Base-by-base conservation (phyloP, 495 filamentous ascomycete genomes). In the Penicillium maclennaniae region DNA sequence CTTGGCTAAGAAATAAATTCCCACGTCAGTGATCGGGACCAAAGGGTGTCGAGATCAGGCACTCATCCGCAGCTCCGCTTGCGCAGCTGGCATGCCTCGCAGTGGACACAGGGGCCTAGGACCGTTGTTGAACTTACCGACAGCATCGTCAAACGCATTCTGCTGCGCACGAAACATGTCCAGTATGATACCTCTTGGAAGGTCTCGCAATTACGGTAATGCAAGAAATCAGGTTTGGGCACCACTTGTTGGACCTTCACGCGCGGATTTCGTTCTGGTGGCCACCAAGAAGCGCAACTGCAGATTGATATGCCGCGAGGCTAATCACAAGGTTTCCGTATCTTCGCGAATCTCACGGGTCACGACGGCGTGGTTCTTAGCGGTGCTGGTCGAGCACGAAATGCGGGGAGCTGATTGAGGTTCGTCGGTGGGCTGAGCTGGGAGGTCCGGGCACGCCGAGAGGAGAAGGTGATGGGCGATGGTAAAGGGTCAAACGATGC, bases 61-160 rank as follows among this genome's bases (percentile, higher is more conserved):
- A 14, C 38, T 15, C 46, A 20, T 26, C 7, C 9, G 15, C 14
- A 41, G 31, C 41, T 47, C 42, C 10, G 20, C 23, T 21, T 19
- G 19, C 8, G 14, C 43, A 19, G 23, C 40, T 45, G 15, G 38
- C 43, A 28, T 23, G 17, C 36, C 9, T 25, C 50, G 39, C 16
- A n/a, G 17, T 15, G n/a, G 8, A 42, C n/a, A 26, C 21, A 28
- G 38, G 37, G 7, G n/a, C 12, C 10, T 26, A 7, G 20, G 19
- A 54, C 1, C 12, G 1, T 2, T 15, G 19, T 31, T 38, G 12
- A 51, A 74, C 83, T 69, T 77, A 89, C 87, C 86, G 72, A 92
- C 83, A 60, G 85, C 86, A 61, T 90, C 87, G 66, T 92, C 87
- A 56, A 92, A 90, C 25, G 81, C 79, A 70, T 90, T 92, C 65